Base-by-base conservation (phyloP, 2,329 filamentous ascomycete species). In the Periconia digitata region DNA sequence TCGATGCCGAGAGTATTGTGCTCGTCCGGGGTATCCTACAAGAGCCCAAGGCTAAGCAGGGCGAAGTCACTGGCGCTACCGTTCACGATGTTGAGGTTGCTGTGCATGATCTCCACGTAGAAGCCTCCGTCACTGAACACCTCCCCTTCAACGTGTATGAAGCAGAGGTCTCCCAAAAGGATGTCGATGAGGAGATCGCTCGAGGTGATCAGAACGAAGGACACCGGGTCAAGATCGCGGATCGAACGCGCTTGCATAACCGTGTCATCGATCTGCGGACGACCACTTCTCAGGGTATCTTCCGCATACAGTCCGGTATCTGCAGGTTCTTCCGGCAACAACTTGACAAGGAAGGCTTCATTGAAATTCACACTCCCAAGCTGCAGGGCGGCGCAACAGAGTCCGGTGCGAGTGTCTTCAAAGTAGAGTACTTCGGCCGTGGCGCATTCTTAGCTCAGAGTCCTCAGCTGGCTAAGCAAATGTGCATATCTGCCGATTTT, bases 301-400 rank as follows among this genome's bases (percentile, higher is more conserved):
- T 96, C 79, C 87, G 90, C 50, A 84, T 96, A 41, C 89, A 94
- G 57, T 87, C 90, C 4, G 86, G 84, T 21, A 84, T 96, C 47
- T 86, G 87, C 59, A 87, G 87, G 60, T 79, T 88, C 21, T 96
- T 96, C 79, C 87, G 92, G 41, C 73, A 80, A 8, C 84, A 86
- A 2, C 80, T 96, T 1, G 87, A 92, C 57, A 78, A 80, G 2
- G 78, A 86, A 54, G 86, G 85, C 15, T 96, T 96, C 67, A 86
- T 95, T 50, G 92, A 96, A 72, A 96, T 96, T 51, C 90, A 96
- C 67, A 95, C 90, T 0, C 92, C 92, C 2, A 96, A 96, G 74
- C 77, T 96, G 37, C 90, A 95, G 75, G 89, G 90, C 1, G 86
- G 88, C 12, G 92, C 92, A 1, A 95, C 92, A 1, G 92, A 96